Evolutionary conservation across 805 yeast species (phyloP).

Genomic region (Ogataea methanolica): DNA sequence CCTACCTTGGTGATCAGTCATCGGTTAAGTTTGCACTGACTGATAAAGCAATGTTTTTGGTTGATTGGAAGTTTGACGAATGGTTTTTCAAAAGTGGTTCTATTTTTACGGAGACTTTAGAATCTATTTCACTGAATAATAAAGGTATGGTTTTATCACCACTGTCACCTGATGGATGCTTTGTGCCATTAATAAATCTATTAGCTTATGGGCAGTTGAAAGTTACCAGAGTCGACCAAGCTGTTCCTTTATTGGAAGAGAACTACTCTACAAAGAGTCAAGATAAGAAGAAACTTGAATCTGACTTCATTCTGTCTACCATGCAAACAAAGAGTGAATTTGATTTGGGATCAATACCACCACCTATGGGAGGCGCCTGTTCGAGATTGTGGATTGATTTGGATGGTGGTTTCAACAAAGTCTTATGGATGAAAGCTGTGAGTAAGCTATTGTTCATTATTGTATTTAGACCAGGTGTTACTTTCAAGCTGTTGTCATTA

Average conservation of each 20-base stretch:
- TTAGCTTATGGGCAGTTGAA: constrained; percentile 38
- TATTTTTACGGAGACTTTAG: constrained; percentile 39
- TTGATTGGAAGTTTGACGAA: constrained; percentile 35
- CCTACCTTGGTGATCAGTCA: constrained; percentile 42
- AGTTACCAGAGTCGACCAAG: constrained; percentile 52
- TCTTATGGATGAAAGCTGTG: constrained; percentile 57
- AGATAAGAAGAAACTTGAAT: constrained; percentile 62
- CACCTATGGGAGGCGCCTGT: constrained; percentile 60
- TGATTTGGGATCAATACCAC: constrained; percentile 29
- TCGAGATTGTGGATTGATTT: constrained; percentile 70
- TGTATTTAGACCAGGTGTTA: constrained; percentile 54
- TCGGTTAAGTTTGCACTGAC: constrained; percentile 53
- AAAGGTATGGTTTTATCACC: constrained; percentile 54
- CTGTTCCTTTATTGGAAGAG: constrained; percentile 41
- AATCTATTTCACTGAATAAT: constrained; percentile 35
- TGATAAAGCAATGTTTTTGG: constrained; percentile 43
- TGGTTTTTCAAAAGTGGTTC: constrained; percentile 42
- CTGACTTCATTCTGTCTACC: constrained; percentile 48
- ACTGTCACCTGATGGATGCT: constrained; percentile 56
- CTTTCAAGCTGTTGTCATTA: constrained; percentile 15
- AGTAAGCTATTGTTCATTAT: constrained; percentile 41
- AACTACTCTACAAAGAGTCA: constrained; percentile 75
- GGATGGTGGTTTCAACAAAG: constrained; percentile 51
- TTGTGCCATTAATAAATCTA: constrained; percentile 57
- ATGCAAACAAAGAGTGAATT: constrained; percentile 6